A percentile compares a stretch with the other conserved stretches of the same genome.
Conservation (phyloP, 352 stramenopile genomes). For the Phytopythium cucurbitacearum region DNA sequence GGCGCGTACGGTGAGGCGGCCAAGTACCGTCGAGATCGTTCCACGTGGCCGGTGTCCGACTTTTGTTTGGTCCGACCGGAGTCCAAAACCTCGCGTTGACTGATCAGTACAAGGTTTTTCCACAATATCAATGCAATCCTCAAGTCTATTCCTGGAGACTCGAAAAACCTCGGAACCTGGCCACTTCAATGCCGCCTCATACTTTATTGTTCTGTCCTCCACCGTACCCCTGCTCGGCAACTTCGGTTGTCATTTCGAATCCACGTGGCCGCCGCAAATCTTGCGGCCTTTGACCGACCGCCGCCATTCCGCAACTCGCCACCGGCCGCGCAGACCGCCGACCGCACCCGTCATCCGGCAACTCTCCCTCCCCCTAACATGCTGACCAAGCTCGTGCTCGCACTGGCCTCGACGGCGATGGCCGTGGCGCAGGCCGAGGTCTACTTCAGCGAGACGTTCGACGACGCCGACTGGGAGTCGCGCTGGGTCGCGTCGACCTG, state of each 20-base stretch:
- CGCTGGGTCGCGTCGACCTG: slow-evolving; percentile 91
- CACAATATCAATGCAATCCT: too few relatives aligned
- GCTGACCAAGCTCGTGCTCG: slow-evolving; percentile 65
- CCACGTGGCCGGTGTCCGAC: slow-evolving; percentile 7
- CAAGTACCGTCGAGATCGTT: slow-evolving; percentile 4
- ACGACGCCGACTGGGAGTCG: slow-evolving; percentile 76
- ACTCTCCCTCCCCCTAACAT: slow-evolving; percentile 16
- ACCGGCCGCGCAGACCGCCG: neutral
- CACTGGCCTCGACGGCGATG: slow-evolving; percentile 40
- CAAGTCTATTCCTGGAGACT: too few relatives aligned
- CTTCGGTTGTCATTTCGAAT: too few relatives aligned
- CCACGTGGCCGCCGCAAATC: neutral
- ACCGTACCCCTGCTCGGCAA: too few relatives aligned
- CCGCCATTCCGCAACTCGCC: slow-evolving; percentile 7
- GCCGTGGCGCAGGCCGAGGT: slow-evolving; percentile 67
- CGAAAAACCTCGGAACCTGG: too few relatives aligned
- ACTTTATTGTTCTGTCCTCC: too few relatives aligned
- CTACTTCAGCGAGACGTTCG: slow-evolving; percentile 94
- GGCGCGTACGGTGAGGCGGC: too few relatives aligned
- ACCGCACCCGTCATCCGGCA: neutral
- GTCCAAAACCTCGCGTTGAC: neutral
- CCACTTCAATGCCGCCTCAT: too few relatives aligned
- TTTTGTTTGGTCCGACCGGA: neutral
- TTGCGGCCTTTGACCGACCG: neutral
- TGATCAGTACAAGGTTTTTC: too few relatives aligned